Conservation (phyloP, 2,329 filamentous ascomycete genomes). For the Fusarium buxicola region DNA sequence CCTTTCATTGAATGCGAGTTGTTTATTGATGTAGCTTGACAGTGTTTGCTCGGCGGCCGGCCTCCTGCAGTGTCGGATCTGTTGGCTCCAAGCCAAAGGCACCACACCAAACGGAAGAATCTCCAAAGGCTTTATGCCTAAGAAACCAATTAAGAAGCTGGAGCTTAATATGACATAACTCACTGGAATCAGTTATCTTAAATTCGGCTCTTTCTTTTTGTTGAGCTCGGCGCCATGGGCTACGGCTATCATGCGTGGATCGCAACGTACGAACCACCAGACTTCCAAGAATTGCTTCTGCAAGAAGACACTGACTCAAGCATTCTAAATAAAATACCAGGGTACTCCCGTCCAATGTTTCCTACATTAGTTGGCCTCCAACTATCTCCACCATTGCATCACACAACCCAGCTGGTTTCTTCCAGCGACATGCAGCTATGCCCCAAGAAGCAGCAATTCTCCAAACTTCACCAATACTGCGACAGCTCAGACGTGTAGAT, state of each 20-base stretch:
- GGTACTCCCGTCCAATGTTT: too few species aligned
- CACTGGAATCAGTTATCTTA: too few species aligned
- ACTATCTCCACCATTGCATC: neutral
- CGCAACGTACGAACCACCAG: too few species aligned
- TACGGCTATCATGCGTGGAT: too few species aligned
- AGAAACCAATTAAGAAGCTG: too few species aligned
- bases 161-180: too few species aligned
- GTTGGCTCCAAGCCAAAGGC: neutral
- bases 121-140: too few species aligned
- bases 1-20: neutral
- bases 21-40: neutral
- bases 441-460: neutral
- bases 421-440: neutral
- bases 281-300: too few species aligned
- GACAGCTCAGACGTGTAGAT: neutral
- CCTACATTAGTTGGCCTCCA: neutral
- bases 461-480: neutral
- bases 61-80: constrained; percentile 4
- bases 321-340: too few species aligned
- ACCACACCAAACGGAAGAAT: neutral
- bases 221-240: too few species aligned
- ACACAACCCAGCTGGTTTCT: neutral
- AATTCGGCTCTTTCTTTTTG: too few species aligned
- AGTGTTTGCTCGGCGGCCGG: constrained; percentile 1
- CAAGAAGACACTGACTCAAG: too few species aligned